A percentile compares a stretch with the other conserved stretches of the same genome.
Conservation (phyloP, 176 grass and related monocot genomes). For the Elymus sibiricus region DNA sequence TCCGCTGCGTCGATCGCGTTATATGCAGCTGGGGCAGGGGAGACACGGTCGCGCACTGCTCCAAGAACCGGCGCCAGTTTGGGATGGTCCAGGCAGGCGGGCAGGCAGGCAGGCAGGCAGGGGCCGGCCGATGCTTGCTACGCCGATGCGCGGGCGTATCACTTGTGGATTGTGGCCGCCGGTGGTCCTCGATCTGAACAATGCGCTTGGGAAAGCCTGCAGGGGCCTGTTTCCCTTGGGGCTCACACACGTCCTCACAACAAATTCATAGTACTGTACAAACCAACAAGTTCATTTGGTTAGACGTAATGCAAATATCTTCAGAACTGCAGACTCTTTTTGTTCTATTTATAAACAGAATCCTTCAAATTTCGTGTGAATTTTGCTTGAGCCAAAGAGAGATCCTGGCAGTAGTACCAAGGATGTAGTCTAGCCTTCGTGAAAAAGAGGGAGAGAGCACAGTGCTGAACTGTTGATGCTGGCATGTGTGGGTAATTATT, state of each 20-base stretch:
- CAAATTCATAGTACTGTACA: no score
- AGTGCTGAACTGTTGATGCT: no score
- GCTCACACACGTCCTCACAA: background rate
- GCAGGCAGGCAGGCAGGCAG: background rate
- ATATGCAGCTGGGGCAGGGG: slow-evolving; percentile 3
- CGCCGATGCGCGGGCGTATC: background rate
- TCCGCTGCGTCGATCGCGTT: background rate
- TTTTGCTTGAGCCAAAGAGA: no score
- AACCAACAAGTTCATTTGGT: no score
- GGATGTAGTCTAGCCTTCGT: no score
- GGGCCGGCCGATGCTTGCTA: background rate
- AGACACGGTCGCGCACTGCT: slow-evolving; percentile 25
- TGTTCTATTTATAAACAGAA: no score
- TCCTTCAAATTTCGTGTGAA: no score
- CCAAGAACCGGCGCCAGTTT: slow-evolving; percentile 7
- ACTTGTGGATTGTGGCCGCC: background rate
- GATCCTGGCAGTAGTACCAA: no score
- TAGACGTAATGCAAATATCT: no score
- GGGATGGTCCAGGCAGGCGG: slow-evolving; percentile 9
- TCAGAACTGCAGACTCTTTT: no score
- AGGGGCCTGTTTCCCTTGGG: background rate
- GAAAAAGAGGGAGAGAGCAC: background rate
- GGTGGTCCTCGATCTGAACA: background rate
- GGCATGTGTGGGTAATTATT: no score
- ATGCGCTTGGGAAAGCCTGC: slow-evolving; percentile 2